Base-by-base conservation (phyloP, 2,329 filamentous ascomycete genomes). In the Cordyceps cateniannulata region DNA sequence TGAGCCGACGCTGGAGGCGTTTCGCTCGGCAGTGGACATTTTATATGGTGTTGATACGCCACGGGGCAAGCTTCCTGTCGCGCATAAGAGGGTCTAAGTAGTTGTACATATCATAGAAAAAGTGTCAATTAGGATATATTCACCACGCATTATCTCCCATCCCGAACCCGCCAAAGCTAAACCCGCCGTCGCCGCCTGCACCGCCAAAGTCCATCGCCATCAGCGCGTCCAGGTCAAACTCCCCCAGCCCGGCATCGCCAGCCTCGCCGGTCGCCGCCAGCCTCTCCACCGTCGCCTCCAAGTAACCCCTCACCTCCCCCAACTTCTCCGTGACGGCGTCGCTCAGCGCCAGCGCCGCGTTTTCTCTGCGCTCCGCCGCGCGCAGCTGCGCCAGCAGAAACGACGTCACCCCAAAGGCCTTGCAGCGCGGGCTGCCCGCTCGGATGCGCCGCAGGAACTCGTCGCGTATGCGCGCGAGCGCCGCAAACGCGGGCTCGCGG, bases 1-100 rank as follows among this genome's bases (percentile, higher is more conserved):
- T 52, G 67, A 69, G 59, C 67, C 67, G 6, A 69, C 67, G 3
- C 58, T 66, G 12, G 67, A 69, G 22, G 67, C 67, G 0, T 68
- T 69, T 49, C 50, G 60, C 9, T 57, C 66, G 1, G 67, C 63
- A 1, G 62, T 64, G 3, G 62, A 67, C 35, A 51, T 69, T 7
- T 35, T 69, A 1, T 68, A 67, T 44, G 67, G 65, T 1, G 35
- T 59, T 20, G 62, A 59, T 4, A 38, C 51, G 42, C 47, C 66
- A n/a, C 52, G 51, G 3, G 66, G 66, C 4, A 63, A 56, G 25
- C 51, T 68, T 16, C 66, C 66, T 3, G 63, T 68, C 7, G 59
- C 50, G 6, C 40, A 48, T 38, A 57, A 42, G 18, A 53, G 38
- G 40, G 18, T 3, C 3, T 54, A 61, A n/a, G 27, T 35, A 18